Base-by-base conservation (phyloP, 73 alveolate species). In the Stentor roeselii region DNA sequence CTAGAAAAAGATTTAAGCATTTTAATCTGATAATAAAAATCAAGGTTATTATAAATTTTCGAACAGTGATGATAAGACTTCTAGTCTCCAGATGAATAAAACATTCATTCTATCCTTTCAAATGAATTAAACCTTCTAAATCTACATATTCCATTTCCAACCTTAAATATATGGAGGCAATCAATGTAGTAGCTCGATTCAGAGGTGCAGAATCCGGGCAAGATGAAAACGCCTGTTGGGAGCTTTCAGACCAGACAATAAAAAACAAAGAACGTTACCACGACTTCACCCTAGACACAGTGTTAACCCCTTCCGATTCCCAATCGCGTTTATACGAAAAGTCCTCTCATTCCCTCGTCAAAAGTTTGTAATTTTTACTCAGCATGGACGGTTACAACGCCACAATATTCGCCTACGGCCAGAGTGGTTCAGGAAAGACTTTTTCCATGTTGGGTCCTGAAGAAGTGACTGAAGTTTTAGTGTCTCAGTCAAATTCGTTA, bases 391-490 rank as follows among this genome's bases (percentile, higher is more conserved):
- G 84, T 38, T 76, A n/a, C 34, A 76, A 76, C 39, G 59, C 60
- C 6, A 76, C 84, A 15, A 76, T 76, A n/a, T 76, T 76, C 39
- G 84, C 84, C 3, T 76, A 76, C 39, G 84, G 84, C 1, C 74
- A 76, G 39, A 76, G 84, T 76, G 84, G 84, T 2, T 76, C 84
- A 39, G 84, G 84, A 2, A 76, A 76, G 39, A 76, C 84, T 14
- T 76, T 76, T 35, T 39, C 84, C 0, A 76, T 76, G 84, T 32
- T 76, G 15, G 84, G 84, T 2, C 84, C 84, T 21, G 84, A 76
- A 76, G 39, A 37, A 39, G 84, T 76, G 21, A 76, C 84, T 21
- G 84, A 76, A 35, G 67, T 41, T 1, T 2, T 76, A 36, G 74
- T 76, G n/a, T 36, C 14, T 2, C 60, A 39, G 39, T 50, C 67